phyloP scores from a whole-genome alignment of 257 asterid species.

The Nicotiana knightiana region DNA sequence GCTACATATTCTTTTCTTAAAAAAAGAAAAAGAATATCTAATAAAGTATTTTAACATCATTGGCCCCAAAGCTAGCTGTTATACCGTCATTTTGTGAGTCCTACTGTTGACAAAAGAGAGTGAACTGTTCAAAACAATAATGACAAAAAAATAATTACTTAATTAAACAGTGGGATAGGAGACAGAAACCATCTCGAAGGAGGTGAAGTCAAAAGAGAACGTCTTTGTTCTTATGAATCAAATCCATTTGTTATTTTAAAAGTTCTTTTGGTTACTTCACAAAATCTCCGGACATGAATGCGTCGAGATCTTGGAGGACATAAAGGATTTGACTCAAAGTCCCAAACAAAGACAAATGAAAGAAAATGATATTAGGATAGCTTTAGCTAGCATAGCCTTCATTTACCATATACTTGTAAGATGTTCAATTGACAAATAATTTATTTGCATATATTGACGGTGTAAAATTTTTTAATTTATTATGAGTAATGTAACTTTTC shows the following conservation, averaged over 20 bases:
- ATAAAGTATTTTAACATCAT: not conserved
- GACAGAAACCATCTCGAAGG: not conserved
- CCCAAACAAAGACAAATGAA: not conserved
- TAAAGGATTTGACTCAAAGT: not conserved
- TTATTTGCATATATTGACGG: not conserved
- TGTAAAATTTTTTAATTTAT: not conserved
- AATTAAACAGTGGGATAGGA: not conserved
- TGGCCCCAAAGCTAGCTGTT: not conserved
- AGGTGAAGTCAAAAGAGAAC: slow-evolving; percentile 2
- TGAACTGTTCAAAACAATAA: not conserved
- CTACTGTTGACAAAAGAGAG: not conserved
- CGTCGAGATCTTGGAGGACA: slow-evolving; percentile 9
- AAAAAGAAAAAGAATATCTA: not conserved
- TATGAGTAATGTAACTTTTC: too few relatives aligned
- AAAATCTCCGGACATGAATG: not conserved
- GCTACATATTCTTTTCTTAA: not conserved
- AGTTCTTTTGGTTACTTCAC: not conserved
- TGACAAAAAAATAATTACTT: not conserved
- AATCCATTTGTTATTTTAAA: not conserved
- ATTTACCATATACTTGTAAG: not conserved
- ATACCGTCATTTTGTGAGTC: not conserved
- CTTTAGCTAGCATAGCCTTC: not conserved
- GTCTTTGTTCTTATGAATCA: not conserved
- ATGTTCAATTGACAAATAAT: not conserved
- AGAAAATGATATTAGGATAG: not conserved